Conservation (phyloP, 208 protist species). For the Leishmania tarentolae region DNA sequence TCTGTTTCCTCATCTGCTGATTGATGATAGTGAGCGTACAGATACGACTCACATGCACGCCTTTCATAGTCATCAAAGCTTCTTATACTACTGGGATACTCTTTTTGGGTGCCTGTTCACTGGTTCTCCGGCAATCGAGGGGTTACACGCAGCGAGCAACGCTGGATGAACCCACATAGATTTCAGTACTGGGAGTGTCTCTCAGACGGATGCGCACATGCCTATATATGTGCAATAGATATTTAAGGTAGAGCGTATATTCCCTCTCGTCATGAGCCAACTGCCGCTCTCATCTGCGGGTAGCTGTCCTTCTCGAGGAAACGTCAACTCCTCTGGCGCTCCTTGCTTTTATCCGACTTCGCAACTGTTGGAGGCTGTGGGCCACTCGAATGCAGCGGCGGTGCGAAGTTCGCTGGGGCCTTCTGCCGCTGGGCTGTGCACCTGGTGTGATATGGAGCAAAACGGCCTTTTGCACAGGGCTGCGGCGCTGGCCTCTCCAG, state of each 20-base stretch:
- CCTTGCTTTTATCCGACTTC: slow-evolving; percentile 2
- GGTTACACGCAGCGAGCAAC: not conserved
- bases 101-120: not conserved
- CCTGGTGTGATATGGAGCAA: slow-evolving; percentile 14
- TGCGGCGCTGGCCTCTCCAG: slow-evolving; percentile 17
- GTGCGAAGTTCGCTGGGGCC: slow-evolving; percentile 15
- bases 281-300: not conserved
- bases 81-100: not conserved
- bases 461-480: slow-evolving; percentile 61
- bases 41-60: not conserved
- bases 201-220: not conserved
- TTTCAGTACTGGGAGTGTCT: not conserved
- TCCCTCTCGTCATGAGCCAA: slow-evolving; percentile 10
- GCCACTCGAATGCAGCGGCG: slow-evolving; percentile 11
- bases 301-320: not conserved
- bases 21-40: not conserved
- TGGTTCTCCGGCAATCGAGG: not conserved
- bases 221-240: not conserved
- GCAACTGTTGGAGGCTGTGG: slow-evolving; percentile 12
- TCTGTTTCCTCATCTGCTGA: not conserved
- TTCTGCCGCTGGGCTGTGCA: not conserved
- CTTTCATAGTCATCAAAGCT: not conserved
- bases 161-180: not conserved
- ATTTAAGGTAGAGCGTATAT: not conserved
- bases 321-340: not conserved